Conservation (phyloP, 1,139 yeast genomes). For the Spencermartinsiella ligniputridi region DNA sequence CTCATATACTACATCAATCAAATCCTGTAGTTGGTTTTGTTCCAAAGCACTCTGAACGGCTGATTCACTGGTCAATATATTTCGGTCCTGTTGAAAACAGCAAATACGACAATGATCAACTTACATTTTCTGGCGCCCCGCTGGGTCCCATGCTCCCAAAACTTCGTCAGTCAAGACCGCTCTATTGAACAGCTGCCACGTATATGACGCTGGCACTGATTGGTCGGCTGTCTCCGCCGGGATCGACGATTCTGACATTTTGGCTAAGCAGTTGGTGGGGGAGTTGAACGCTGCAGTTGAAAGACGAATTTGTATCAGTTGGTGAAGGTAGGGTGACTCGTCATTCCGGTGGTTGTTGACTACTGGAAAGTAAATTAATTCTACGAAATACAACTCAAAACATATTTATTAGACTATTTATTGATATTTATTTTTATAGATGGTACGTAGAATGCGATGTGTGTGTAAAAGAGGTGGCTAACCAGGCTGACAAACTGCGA, state of each 20-base stretch:
- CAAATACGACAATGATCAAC: too few species aligned
- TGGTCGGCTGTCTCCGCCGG: neutral
- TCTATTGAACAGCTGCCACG: neutral
- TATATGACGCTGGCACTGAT: neutral
- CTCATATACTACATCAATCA: neutral
- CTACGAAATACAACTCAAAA: too few species aligned
- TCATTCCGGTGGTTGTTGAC: too few species aligned
- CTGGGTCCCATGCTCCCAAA: neutral
- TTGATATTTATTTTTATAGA: too few species aligned
- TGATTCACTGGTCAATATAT: neutral
- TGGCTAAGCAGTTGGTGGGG: neutral
- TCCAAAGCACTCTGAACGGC: neutral
- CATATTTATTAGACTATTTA: too few species aligned
- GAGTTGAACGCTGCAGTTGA: too few species aligned
- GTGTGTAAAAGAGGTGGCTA: too few species aligned
- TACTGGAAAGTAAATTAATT: too few species aligned
- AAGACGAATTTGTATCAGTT: neutral
- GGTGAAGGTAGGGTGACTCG: neutral
- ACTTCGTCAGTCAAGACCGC: conserved; percentile 1
- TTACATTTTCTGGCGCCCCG: neutral
- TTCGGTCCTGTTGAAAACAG: too few species aligned
- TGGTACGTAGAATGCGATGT: too few species aligned
- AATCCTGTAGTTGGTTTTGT: neutral
- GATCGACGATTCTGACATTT: neutral
- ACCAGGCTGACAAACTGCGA: conserved; percentile 51